Conservation (phyloP, 768 basidiomycete species). For the Cubamyces lactineus region DNA sequence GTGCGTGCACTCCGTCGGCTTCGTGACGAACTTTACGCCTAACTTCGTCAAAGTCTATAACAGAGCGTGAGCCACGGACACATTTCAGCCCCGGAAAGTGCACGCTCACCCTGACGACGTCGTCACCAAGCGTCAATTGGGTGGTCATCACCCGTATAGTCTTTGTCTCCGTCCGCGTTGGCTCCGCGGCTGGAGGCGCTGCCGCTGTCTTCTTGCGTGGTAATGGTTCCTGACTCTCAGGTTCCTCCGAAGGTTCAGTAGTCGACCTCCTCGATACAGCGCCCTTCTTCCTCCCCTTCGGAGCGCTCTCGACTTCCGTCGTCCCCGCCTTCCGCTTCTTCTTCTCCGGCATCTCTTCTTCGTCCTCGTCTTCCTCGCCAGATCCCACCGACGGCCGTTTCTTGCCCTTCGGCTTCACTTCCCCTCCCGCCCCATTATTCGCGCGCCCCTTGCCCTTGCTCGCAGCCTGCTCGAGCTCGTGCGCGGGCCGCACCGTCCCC, state of each 20-base stretch:
- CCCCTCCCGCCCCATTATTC: neutral
- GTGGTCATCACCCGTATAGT: constrained; percentile 67
- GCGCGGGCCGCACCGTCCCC: constrained; percentile 33
- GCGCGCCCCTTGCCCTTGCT: constrained; percentile 28
- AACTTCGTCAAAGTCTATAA: constrained; percentile 61
- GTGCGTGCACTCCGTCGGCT: constrained; percentile 76
- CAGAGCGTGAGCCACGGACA: constrained; percentile 2
- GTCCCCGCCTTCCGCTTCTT: constrained; percentile 28
- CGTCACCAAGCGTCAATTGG: constrained; percentile 58
- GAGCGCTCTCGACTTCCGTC: constrained; percentile 25
- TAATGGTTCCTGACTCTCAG: constrained; percentile 13
- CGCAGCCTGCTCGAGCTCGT: constrained; percentile 27
- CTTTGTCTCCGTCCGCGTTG: constrained; percentile 23
- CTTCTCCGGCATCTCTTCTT: constrained; percentile 28
- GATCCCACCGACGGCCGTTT: constrained; percentile 31
- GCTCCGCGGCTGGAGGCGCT: neutral
- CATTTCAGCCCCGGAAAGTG: neutral
- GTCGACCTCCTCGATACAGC: constrained; percentile 7
- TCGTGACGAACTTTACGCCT: constrained; percentile 65
- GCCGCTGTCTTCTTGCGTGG: neutral
- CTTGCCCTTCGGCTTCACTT: constrained; percentile 26
- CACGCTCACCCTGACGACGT: constrained; percentile 58
- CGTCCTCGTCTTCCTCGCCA: constrained; percentile 30
- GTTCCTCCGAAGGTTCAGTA: constrained; percentile 6
- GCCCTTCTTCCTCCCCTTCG: constrained; percentile 19